Percentiles rank a stretch among this genome's conserved stretches.
phyloP scores from a whole-genome alignment of 1,139 yeast species.

The Hansenula lynferdii region DNA sequence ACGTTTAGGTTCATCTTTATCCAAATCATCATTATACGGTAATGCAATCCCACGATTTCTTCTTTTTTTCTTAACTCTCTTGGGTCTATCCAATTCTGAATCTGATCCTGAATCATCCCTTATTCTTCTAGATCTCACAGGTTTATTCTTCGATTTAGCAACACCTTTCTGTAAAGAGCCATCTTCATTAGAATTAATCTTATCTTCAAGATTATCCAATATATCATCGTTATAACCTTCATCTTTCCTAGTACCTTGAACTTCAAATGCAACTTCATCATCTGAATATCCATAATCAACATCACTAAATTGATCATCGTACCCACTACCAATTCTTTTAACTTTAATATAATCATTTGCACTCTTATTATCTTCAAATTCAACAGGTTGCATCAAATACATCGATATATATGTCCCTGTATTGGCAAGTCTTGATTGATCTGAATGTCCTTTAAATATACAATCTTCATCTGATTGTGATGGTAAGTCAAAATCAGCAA shows the following conservation, averaged over 20 bases:
- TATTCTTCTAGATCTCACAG: too few species aligned
- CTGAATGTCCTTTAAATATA: conserved; percentile 13
- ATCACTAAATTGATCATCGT: conserved; percentile 9
- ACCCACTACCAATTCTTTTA: conserved; percentile 11
- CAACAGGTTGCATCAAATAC: conserved; percentile 28
- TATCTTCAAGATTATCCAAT: conserved; percentile 15
- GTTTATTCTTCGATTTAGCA: conserved; percentile 11
- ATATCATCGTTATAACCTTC: conserved; percentile 23
- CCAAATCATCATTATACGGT: conserved; percentile 13
- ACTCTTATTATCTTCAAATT: conserved; percentile 16
- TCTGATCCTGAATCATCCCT: conserved; percentile 4
- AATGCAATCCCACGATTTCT: conserved; percentile 2
- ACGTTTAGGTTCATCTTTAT: conserved; percentile 8
- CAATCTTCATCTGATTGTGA: conserved; percentile 16
- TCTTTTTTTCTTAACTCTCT: conserved; percentile 5
- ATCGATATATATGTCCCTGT: conserved; percentile 25
- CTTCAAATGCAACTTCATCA: conserved; percentile 16
- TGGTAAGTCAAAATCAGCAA: conserved; percentile 27
- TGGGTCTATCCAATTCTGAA: background rate
- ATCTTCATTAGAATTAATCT: conserved; percentile 9
- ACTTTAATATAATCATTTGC: conserved; percentile 19
- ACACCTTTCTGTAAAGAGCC: conserved; percentile 8
- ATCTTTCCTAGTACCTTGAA: conserved; percentile 10
- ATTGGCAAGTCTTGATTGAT: conserved; percentile 19
- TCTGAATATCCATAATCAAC: conserved; percentile 8